These are phyloP conservation scores for Sporothrix luriei DNA, from an alignment of 2,329 filamentous ascomycete genomes.

Conservation along the genomic window DNA sequence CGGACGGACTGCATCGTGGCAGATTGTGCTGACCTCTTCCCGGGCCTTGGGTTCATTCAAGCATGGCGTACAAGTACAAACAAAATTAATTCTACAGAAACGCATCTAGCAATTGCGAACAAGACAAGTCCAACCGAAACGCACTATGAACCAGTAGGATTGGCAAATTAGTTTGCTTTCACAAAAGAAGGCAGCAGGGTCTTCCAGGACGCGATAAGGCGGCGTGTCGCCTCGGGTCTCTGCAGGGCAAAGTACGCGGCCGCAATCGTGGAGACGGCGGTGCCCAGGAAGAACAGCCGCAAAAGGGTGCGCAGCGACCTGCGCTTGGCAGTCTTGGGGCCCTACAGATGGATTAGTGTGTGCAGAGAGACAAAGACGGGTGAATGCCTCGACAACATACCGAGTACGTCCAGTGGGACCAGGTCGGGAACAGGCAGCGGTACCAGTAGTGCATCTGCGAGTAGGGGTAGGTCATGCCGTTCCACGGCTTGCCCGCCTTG, in stretches of 20 bases:
- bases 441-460: conserved; percentile 12
- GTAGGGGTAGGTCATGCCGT: conserved; percentile 17
- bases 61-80: too few relatives aligned
- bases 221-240: background rate
- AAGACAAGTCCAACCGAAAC: too few relatives aligned
- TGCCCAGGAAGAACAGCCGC: background rate
- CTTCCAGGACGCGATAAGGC: background rate
- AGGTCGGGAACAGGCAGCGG: conserved; percentile 15
- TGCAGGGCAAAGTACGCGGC: background rate
- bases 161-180: too few relatives aligned
- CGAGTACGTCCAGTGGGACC: conserved; percentile 9
- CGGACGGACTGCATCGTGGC: too few relatives aligned
- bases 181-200: too few relatives aligned
- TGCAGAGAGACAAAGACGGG: background rate
- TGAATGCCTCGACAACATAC: background rate
- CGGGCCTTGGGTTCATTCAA: too few relatives aligned
- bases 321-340: background rate
- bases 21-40: too few relatives aligned
- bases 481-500: conserved; percentile 9
- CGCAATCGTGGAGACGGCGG: background rate
- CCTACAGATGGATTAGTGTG: background rate
- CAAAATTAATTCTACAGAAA: too few relatives aligned
- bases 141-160: too few relatives aligned
- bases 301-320: background rate
- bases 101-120: too few relatives aligned